Base-by-base conservation (phyloP, 306 rosid genomes). In the Glycine soja region DNA sequence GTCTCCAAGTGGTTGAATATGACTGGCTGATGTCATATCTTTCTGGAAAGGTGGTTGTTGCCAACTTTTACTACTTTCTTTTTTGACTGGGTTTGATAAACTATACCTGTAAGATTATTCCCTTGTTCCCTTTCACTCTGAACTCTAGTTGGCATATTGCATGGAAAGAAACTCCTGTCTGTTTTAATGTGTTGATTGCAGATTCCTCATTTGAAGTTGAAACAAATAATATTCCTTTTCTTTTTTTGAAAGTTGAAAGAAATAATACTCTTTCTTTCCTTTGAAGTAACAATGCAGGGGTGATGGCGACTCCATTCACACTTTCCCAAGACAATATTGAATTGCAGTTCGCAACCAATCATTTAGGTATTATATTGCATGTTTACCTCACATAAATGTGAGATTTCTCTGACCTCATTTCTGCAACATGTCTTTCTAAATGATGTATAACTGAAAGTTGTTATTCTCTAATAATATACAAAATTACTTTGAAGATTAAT, bases 321-420 rank as follows among this genome's bases (percentile, higher is more conserved):
- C 93, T 91, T 74, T 90, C 93, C 42, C 76, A 82, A 83, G 97
- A 94, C 80, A 83, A 87, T 78, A 89, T 94, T 58, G 97, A 90
- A 72, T 74, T 90, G 82, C 97, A 94, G 78, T 92, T 92, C 79
- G 96, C 98, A 69, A 90, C 93, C 66, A 94, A 94, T 85, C 97
- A 94, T 85, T 77, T 94, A 74, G 93, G 97, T 90, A 83, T 46
- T 69, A 6, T 40, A 54, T 72, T 56, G 61, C 48, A 54, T 54
- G 51, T 59, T 78, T 72, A 45, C 47, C 40, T 72, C 54, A 34
- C 50, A 68, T 46, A 24, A 34, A 59, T 80, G 40, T 74, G 40
- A 24, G 11, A 46, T 42, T 65, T 75, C 42, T 52, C 15, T 19
- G 11, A 6, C 19, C 66, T 18, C 34, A 18, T 73, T 72, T 63